Evolutionary conservation across 352 stramenopile genomes (phyloP).

Genomic region (Elongisporangium senticosum): DNA sequence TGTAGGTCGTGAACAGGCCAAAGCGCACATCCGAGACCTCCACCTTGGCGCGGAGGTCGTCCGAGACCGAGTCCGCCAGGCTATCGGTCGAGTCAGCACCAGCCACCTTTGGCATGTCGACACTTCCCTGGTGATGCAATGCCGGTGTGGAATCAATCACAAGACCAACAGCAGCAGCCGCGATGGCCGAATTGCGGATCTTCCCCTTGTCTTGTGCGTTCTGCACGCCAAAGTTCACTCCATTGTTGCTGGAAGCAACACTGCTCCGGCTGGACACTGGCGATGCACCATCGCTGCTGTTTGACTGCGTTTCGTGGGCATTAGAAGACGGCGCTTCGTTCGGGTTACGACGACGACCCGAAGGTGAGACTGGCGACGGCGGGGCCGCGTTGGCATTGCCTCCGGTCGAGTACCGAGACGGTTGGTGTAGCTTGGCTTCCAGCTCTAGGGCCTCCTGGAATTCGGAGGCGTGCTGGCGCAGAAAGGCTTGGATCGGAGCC

Average conservation of each 20-base stretch:
- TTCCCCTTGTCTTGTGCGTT: constrained; percentile 14
- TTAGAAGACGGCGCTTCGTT: constrained; percentile 21
- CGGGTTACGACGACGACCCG: constrained; percentile 37
- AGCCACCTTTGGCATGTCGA: constrained; percentile 32
- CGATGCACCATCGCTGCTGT: constrained; percentile 32
- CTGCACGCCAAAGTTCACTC: constrained; percentile 25
- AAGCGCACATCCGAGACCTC: constrained; percentile 53
- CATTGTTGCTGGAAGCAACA: constrained; percentile 28
- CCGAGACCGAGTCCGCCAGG: constrained; percentile 56
- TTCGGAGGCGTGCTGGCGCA: constrained; percentile 80
- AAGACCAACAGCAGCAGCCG: constrained; percentile 43
- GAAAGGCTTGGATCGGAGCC: constrained; percentile 74
- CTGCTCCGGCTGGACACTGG: constrained; percentile 39
- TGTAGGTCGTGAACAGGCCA: constrained; percentile 71
- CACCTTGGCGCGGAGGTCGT: constrained; percentile 55
- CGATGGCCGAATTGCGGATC: constrained; percentile 55
- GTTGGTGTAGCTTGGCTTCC: constrained; percentile 84
- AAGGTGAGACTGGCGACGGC: constrained; percentile 30
- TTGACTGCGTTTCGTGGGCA: background rate
- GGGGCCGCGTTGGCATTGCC: constrained; percentile 20
- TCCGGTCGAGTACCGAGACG: constrained; percentile 51
- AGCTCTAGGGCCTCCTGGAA: constrained; percentile 84
- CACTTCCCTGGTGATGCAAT: constrained; percentile 24
- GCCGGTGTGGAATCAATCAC: constrained; percentile 30
- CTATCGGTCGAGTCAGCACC: constrained; percentile 22